A percentile compares a stretch with the other conserved stretches of the same genome.
These are phyloP conservation scores for Colletotrichum shisoi DNA, from an alignment of 2,329 filamentous ascomycete genomes.

Conservation along the genomic window DNA sequence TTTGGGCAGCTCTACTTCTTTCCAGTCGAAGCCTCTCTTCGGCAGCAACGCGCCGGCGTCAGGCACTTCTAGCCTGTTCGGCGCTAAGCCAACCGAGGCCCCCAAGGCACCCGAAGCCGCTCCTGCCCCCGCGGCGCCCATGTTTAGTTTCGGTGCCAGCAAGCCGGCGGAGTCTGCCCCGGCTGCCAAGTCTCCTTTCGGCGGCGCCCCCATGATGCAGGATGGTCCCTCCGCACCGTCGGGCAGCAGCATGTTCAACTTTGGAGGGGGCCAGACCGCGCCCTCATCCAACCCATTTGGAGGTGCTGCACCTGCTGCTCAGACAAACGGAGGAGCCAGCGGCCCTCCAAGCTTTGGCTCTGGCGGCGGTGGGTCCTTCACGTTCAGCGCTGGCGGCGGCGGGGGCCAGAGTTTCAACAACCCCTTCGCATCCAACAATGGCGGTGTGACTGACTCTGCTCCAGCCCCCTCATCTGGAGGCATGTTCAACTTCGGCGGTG, in stretches of 20 bases:
- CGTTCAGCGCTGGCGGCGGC: conserved; percentile 41
- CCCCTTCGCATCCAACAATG: conserved; percentile 49
- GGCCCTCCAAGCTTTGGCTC: conserved; percentile 47
- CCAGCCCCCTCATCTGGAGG: conserved; percentile 43
- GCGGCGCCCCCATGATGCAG: conserved; percentile 56
- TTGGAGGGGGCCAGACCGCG: conserved; percentile 47
- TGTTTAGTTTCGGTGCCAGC: conserved; percentile 49
- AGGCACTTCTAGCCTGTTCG: conserved; percentile 46
- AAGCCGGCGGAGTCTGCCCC: conserved; percentile 43
- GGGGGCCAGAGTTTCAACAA: conserved; percentile 50
- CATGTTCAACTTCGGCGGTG: conserved; percentile 51
- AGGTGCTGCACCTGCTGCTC: conserved; percentile 26
- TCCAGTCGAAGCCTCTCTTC: conserved; percentile 39
- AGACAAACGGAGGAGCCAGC: conserved; percentile 28
- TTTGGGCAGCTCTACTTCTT: conserved; percentile 31
- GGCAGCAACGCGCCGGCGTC: conserved; percentile 41
- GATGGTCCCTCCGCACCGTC: conserved; percentile 42
- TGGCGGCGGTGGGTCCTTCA: conserved; percentile 40
- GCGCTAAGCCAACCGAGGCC: conserved; percentile 35
- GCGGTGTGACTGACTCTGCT: conserved; percentile 42
- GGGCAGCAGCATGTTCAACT: conserved; percentile 50
- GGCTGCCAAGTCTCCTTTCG: conserved; percentile 48
- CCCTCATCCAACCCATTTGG: conserved; percentile 37
- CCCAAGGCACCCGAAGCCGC: conserved; percentile 23
- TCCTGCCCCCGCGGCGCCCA: conserved; percentile 41